Evolutionary conservation across 1,284 basidiomycete species (phyloP), one percentile per base, ranked within the genome.

Genomic region (Entoloma clypeatum): DNA sequence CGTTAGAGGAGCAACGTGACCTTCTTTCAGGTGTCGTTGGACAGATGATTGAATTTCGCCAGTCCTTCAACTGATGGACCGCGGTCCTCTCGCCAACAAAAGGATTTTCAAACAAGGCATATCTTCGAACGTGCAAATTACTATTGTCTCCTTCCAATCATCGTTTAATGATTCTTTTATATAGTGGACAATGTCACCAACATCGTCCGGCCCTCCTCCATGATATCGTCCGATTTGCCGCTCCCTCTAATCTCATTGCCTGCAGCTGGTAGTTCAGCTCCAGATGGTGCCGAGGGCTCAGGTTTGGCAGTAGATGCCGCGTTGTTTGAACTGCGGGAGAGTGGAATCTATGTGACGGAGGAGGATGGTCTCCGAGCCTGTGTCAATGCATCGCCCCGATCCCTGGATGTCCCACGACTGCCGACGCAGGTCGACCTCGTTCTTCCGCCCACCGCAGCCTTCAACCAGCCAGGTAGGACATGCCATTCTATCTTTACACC

Each of bases 371-470:
- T 49, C 28, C 36, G 50, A 14, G 52, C 41, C 11, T 52, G 48
- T 42, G 50, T 44, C 17, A 48, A 45, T 31, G 34, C 17, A 19
- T 54, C 52, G 17, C 52, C 50, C 5, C 7, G 16, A 18, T 11
- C 41, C 19, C 31, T 5, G 1, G 22, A 21, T 25, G 21, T 29
- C 4, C 17, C 39, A 4, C 43, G 47, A 2, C 23, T 35, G n/a
- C 39, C 29, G 23, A 53, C 51, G 0, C 44, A 51, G 22, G 51
- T 59, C 11, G 54, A 56, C 34, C 47, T 56, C 3, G 52, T 59
- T 8, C 35, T 55, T 17, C 55, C 52, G 27, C 52, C 52, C 1
- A 17, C 39, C 4, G 24, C 33, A 17, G 52, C 53, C 1, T 58
- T 55, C 18, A 43, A 33, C 7, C 19, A 33, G 10, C 43, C 46